Evolutionary conservation across 352 stramenopile genomes (phyloP).

Genomic region (Phytophthora lateralis): DNA sequence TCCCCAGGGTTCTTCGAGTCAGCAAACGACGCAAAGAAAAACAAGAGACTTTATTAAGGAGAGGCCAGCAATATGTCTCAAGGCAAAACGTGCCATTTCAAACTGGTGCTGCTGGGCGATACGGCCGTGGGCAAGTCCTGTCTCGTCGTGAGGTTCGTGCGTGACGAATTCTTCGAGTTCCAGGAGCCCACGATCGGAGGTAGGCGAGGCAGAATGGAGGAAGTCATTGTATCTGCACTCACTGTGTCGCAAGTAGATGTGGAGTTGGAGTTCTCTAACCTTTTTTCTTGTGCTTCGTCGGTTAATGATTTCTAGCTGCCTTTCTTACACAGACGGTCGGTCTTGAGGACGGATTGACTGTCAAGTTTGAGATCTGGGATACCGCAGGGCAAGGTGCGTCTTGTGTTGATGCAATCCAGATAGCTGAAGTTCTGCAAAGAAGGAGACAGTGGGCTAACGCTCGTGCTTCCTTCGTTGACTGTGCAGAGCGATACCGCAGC

Average conservation of each 20-base stretch:
- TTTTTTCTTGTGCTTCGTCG: background rate
- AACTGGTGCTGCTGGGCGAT: slow-evolving; percentile 99
- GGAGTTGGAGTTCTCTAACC: slow-evolving; percentile 4
- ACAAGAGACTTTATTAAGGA: slow-evolving; percentile 13
- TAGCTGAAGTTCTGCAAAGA: background rate
- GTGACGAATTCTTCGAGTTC: slow-evolving; percentile 99
- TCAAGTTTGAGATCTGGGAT: slow-evolving; percentile 99
- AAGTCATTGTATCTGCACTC: background rate
- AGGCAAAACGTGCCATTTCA: slow-evolving; percentile 96
- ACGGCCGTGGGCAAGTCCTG: slow-evolving; percentile 99
- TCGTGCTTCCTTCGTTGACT: slow-evolving; percentile 2
- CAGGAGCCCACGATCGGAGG: slow-evolving; percentile 97
- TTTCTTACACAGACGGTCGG: slow-evolving; percentile 99
- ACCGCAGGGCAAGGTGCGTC: slow-evolving; percentile 93
- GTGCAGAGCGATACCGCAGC: slow-evolving; percentile 94
- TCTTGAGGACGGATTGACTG: slow-evolving; percentile 96
- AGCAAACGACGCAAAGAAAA: slow-evolving; percentile 15
- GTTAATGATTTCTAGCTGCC: slow-evolving; percentile 64
- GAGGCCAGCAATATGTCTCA: slow-evolving; percentile 65
- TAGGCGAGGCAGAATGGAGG: slow-evolving; percentile 28
- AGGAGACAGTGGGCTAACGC: slow-evolving; percentile 7
- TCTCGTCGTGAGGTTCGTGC: slow-evolving; percentile 99
- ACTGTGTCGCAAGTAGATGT: background rate
- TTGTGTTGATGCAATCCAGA: background rate
- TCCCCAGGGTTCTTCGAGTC: slow-evolving; percentile 17